Conservation (phyloP, 129 eudicot genomes). For the Ambrosia trifida region DNA sequence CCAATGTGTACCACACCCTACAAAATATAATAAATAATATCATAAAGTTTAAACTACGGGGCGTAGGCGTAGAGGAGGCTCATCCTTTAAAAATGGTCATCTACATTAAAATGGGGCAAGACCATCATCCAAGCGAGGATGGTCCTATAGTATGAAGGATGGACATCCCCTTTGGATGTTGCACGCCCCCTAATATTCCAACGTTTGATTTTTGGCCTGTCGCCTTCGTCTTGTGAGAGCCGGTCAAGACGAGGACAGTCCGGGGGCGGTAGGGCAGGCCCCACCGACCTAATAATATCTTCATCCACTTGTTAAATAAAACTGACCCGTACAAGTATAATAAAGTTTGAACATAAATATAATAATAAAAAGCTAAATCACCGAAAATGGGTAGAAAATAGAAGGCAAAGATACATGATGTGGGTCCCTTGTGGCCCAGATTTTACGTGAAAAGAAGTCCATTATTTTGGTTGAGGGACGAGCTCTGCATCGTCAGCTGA, state of each 20-base stretch:
- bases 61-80: too few relatives aligned
- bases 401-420: constrained; percentile 15
- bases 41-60: constrained; percentile 22
- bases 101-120: too few relatives aligned
- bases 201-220: too few relatives aligned
- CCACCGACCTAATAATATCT: constrained; percentile 15
- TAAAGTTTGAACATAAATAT: background rate
- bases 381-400: constrained; percentile 7
- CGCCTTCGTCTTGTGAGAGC: too few relatives aligned
- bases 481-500: constrained; percentile 31
- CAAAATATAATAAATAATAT: constrained; percentile 14
- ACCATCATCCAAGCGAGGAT: too few relatives aligned
- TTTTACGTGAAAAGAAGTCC: constrained; percentile 23
- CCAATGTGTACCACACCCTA: constrained; percentile 25
- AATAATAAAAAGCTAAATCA: background rate
- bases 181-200: too few relatives aligned
- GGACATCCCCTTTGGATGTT: too few relatives aligned
- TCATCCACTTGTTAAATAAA: constrained; percentile 18
- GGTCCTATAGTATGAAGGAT: too few relatives aligned
- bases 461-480: constrained; percentile 23
- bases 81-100: too few relatives aligned
- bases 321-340: constrained; percentile 10
- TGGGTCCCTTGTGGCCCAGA: constrained; percentile 18
- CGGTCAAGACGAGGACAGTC: too few relatives aligned
- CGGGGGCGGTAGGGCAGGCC: too few relatives aligned